These are phyloP conservation scores for Populus hybrid DNA, from an alignment of 441 rosid genomes.

Conservation along the genomic window DNA sequence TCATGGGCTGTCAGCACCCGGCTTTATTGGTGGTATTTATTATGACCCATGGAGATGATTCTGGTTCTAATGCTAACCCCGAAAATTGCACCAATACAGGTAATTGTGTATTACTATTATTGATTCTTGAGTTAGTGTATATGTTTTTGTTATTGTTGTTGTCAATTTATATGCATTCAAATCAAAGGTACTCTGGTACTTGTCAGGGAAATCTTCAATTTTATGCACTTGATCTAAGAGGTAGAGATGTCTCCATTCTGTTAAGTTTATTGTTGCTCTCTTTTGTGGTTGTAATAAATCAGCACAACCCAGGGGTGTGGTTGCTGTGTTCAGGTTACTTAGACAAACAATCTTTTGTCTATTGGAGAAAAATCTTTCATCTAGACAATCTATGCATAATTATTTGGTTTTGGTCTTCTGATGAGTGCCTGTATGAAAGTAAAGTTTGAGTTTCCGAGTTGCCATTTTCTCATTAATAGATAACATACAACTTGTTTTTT, in stretches of 20 bases:
- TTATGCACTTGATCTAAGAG: background rate
- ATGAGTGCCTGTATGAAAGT: background rate
- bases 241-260: background rate
- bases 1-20: slow-evolving; percentile 96
- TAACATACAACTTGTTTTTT: background rate
- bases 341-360: background rate
- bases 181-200: background rate
- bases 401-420: background rate
- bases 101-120: slow-evolving; percentile 16
- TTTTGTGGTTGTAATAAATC: background rate
- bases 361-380: background rate
- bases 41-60: slow-evolving; percentile 96
- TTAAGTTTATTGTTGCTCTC: background rate
- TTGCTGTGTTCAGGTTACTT: background rate
- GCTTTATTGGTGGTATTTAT: slow-evolving; percentile 94
- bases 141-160: background rate
- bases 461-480: background rate
- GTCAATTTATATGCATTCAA: background rate
- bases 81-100: slow-evolving; percentile 85
- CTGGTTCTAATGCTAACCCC: slow-evolving; percentile 95
- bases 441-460: background rate
- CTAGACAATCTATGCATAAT: background rate
- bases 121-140: background rate
- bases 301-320: background rate
- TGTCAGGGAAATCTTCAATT: background rate